Base-by-base conservation (phyloP, 176 grass and related monocot genomes). In the Bolboschoenus planiculmis region DNA sequence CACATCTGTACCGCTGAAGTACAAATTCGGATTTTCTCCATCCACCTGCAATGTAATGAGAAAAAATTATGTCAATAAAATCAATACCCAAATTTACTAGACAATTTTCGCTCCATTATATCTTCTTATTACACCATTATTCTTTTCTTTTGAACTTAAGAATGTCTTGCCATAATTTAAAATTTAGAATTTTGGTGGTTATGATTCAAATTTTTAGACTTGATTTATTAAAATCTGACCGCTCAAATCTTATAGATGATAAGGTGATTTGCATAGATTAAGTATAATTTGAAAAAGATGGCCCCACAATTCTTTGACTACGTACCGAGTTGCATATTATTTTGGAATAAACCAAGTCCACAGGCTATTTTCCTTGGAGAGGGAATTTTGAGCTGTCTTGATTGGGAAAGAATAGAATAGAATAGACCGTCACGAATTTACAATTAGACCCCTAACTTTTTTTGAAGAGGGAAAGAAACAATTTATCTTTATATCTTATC, bases 21-120 rank as follows among this genome's bases (percentile, higher is more conserved):
- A 79, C 66, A 94, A 59, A 80, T 97, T 97, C 64, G 95, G 95
- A 85, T 97, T 97, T 3, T 86, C 90, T 67, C 95, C 95, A 85
- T 97, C 95, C 85, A 97, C 92, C 80, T 82, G 26, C 0, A 64
- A 61, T n/a, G 29, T 31, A 35, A 66, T 47, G 48, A 16, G 11
- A 62, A n/a, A 46, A 43, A 77, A 30, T 51, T 79, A 79, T 36
- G 46, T 47, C 24, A 27, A 20, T 54, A 53, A 31, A 7, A 51
- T 78, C 20, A 31, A 5, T 5, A 20, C 62, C n/a, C n/a, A n/a
- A 65, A 65, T 9, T 34, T 7, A 1, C 30, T 24, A 7, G 1
- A 65, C 29, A 65, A 20, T 70, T 62, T 62, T 40, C 35, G 20
- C 63, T 18, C 33, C 21, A 9, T 10, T 68, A n/a, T 68, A n/a